phyloP scores from a whole-genome alignment of 1,284 basidiomycete species.

The Schizophyllum amplum region DNA sequence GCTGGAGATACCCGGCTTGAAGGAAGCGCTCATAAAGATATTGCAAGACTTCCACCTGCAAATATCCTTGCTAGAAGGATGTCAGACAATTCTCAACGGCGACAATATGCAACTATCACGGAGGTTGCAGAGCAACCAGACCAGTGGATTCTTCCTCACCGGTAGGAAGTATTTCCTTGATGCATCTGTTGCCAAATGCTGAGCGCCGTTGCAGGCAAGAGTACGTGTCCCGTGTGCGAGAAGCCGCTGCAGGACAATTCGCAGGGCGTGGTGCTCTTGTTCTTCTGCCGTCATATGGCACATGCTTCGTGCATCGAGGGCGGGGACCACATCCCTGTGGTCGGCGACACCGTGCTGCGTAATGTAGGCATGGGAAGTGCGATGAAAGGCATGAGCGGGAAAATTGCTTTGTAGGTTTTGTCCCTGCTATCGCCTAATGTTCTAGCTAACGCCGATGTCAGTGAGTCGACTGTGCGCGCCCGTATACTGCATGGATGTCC shows the following conservation, averaged over 20 bases:
- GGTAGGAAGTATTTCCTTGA: constrained; percentile 35
- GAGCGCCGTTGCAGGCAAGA: constrained; percentile 35
- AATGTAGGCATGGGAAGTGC: constrained; percentile 32
- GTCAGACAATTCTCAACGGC: constrained; percentile 77
- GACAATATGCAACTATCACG: constrained; percentile 73
- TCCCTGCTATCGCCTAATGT: not conserved
- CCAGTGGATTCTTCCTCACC: constrained; percentile 66
- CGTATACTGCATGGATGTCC: not conserved
- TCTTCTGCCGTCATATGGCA: constrained; percentile 81
- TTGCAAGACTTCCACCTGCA: constrained; percentile 92
- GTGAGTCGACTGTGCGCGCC: not conserved
- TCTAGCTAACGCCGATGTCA: not conserved
- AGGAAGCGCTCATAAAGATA: constrained; percentile 93
- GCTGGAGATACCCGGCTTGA: constrained; percentile 91
- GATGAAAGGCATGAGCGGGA: constrained; percentile 48
- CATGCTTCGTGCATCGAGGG: constrained; percentile 67
- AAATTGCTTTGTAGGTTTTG: constrained; percentile 56
- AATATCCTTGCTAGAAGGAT: constrained; percentile 85
- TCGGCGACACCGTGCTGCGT: constrained; percentile 37
- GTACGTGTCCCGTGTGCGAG: constrained; percentile 59
- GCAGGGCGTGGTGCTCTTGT: constrained; percentile 60
- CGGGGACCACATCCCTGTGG: constrained; percentile 43
- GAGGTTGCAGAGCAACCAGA: constrained; percentile 68
- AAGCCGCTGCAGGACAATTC: constrained; percentile 51
- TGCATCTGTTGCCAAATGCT: not conserved